Conservation (phyloP, 2,329 filamentous ascomycete genomes). For the Rutstroemia sp. region DNA sequence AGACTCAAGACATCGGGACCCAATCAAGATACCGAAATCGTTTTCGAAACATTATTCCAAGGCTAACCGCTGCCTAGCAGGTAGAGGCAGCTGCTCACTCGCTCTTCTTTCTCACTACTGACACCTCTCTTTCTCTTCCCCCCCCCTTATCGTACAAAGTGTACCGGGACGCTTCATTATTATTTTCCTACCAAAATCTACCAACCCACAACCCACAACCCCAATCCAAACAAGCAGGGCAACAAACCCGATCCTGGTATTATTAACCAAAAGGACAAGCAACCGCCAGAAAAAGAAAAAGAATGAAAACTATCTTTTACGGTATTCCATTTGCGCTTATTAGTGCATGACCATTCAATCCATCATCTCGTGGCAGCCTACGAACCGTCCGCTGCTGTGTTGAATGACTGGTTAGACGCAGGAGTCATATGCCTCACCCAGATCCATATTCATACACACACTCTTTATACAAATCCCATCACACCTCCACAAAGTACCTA, state of each 20-base stretch:
- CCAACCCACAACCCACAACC: neutral
- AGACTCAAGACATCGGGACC: neutral
- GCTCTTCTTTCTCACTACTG: no score
- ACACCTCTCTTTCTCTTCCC: neutral
- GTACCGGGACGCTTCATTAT: neutral
- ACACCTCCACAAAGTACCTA: slow-evolving; percentile 1
- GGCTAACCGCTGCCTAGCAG: slow-evolving; percentile 2
- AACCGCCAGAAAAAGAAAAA: no score
- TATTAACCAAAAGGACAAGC: no score
- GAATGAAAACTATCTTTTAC: no score
- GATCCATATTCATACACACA: neutral
- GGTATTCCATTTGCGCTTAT: slow-evolving; percentile 9
- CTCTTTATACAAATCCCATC: neutral
- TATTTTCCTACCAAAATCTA: neutral
- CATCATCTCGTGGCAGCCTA: slow-evolving; percentile 10
- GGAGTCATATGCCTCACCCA: slow-evolving; percentile 7
- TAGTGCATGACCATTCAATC: slow-evolving; percentile 10
- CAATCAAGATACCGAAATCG: neutral
- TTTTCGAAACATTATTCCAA: neutral
- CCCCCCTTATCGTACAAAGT: no score
- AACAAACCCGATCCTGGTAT: no score
- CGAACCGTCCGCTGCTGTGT: slow-evolving; percentile 5
- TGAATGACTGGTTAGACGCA: slow-evolving; percentile 6
- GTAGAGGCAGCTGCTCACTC: neutral
- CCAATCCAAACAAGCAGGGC: no score